A percentile compares a stretch with the other conserved stretches of the same genome.
Evolutionary conservation across 257 asterid species (phyloP).

Genomic region (Solanum appendiculatum): DNA sequence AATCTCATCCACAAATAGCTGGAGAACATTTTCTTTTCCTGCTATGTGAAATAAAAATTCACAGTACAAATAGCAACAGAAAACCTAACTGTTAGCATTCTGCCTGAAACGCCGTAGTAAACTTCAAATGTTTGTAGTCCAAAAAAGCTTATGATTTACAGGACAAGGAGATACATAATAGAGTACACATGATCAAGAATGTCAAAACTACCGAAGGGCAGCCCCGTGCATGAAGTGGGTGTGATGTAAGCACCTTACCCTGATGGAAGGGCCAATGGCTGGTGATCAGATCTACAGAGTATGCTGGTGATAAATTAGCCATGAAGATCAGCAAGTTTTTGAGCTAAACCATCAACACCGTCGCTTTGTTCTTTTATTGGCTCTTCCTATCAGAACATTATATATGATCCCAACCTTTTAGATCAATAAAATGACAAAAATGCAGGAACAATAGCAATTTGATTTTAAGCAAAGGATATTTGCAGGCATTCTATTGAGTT

Average conservation of each 20-base stretch:
- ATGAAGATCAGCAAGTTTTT: constrained; percentile 17
- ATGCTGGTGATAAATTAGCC: constrained; percentile 6
- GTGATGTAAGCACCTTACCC: neutral
- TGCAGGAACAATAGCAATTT: neutral
- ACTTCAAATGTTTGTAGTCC: neutral
- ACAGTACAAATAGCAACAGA: neutral
- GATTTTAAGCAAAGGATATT: neutral
- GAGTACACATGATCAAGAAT: neutral
- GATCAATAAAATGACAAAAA: neutral
- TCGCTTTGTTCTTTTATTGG: constrained; percentile 25
- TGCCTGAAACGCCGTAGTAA: constrained; percentile 7
- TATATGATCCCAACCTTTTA: neutral
- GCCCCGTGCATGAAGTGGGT: neutral
- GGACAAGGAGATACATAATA: neutral
- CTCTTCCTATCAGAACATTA: constrained; percentile 13
- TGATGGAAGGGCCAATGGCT: neutral
- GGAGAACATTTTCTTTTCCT: neutral
- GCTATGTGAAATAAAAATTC: neutral
- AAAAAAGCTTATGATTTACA: neutral
- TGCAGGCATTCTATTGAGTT: neutral
- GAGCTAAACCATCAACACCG: constrained; percentile 20
- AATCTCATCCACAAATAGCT: neutral
- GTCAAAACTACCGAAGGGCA: neutral
- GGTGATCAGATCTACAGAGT: neutral
- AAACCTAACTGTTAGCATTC: constrained; percentile 15